These are phyloP conservation scores for Waltiozyma sp. DNA, from an alignment of 1,139 yeast species.

Conservation along the genomic window DNA sequence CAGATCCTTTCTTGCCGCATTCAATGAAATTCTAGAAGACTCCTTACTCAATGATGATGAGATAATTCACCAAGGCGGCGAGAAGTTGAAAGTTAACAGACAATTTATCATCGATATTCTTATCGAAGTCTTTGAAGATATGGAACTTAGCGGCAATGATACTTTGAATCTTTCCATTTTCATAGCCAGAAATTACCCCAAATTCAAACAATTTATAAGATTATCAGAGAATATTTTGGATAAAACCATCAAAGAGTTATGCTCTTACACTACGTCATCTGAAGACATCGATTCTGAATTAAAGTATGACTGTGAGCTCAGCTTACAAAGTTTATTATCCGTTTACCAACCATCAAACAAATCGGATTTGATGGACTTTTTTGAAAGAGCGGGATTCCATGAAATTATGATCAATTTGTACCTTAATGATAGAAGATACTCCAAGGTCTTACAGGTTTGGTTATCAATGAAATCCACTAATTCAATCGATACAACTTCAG, in stretches of 20 bases:
- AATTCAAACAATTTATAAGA: constrained; percentile 66
- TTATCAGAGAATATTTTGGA: constrained; percentile 48
- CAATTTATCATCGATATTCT: constrained; percentile 20
- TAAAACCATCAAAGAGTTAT: constrained; percentile 37
- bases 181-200: constrained; percentile 68
- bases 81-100: constrained; percentile 16
- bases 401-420: constrained; percentile 51
- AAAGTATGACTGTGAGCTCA: constrained; percentile 59
- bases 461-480: constrained; percentile 12
- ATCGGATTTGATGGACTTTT: constrained; percentile 33
- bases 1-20: constrained; percentile 46
- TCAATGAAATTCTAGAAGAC: constrained; percentile 77
- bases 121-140: constrained; percentile 13
- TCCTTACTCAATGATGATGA: constrained; percentile 47
- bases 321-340: constrained; percentile 58
- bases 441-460: constrained; percentile 39
- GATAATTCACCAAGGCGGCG: constrained; percentile 12
- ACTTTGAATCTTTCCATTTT: constrained; percentile 46
- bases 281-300: constrained; percentile 18
- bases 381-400: constrained; percentile 45
- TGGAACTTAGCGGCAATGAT: constrained; percentile 15
- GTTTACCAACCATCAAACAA: constrained; percentile 48
- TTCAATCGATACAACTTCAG: constrained; percentile 17
- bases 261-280: constrained; percentile 27
- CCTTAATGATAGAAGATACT: constrained; percentile 38